Evolutionary conservation across 441 rosid genomes (phyloP).

Genomic region (Euphorbia celastroides): DNA sequence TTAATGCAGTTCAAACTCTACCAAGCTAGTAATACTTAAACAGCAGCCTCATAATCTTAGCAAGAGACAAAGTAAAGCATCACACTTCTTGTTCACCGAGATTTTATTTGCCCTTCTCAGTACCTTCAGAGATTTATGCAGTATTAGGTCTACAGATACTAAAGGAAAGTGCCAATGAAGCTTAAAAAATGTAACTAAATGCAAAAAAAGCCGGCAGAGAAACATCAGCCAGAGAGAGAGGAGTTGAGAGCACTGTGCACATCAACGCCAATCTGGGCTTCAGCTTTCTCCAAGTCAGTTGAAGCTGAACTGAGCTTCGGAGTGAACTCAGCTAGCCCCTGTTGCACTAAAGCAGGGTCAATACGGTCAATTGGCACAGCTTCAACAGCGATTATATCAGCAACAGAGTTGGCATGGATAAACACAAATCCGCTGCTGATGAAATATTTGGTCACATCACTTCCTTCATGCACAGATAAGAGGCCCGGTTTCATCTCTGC

Average conservation of each 20-base stretch:
- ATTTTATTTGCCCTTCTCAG: conserved; percentile 24
- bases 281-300: conserved; percentile 82
- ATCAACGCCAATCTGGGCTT: conserved; percentile 87
- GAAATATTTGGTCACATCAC: conserved; percentile 53
- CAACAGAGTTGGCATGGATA: conserved; percentile 74
- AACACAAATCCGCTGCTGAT: conserved; percentile 87
- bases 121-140: conserved; percentile 11
- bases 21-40: background rate
- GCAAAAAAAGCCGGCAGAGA: conserved; percentile 12
- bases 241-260: conserved; percentile 73
- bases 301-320: conserved; percentile 73
- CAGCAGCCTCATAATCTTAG: background rate
- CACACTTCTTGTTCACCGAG: conserved; percentile 20
- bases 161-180: conserved; percentile 9
- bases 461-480: conserved; percentile 79
- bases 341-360: conserved; percentile 65
- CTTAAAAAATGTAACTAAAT: conserved; percentile 7
- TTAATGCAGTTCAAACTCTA: background rate
- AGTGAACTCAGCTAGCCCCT: conserved; percentile 74
- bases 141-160: conserved; percentile 17
- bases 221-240: conserved; percentile 62
- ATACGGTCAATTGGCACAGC: conserved; percentile 72
- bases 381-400: conserved; percentile 71
- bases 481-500: conserved; percentile 86
- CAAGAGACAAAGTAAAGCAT: background rate